These are phyloP conservation scores for Phycomyces nitens DNA, from an alignment of 192 early-diverging fungal species.

Conservation along the genomic window DNA sequence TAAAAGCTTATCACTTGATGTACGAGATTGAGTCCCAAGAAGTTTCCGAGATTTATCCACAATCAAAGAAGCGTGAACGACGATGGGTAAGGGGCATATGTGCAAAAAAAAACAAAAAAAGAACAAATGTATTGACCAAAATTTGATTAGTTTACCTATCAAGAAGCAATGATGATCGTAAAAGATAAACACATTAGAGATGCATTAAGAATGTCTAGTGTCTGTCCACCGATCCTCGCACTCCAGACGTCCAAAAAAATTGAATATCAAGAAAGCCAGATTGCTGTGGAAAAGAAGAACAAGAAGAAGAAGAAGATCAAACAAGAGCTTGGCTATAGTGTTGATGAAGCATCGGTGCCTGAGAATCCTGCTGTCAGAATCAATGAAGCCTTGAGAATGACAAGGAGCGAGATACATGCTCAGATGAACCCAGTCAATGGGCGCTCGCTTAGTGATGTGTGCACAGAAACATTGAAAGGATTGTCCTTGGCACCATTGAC, in stretches of 20 bases:
- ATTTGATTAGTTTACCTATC: slow-evolving; percentile 5
- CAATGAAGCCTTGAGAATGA: too few relatives aligned
- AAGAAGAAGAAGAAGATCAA: not conserved
- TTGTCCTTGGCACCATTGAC: too few relatives aligned
- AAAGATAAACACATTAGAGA: not conserved
- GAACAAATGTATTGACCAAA: too few relatives aligned
- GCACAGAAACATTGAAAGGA: too few relatives aligned
- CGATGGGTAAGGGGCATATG: slow-evolving; percentile 18
- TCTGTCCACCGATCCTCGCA: not conserved
- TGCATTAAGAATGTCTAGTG: slow-evolving; percentile 8
- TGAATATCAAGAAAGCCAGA: not conserved
- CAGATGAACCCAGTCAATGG: too few relatives aligned
- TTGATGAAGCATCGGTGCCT: too few relatives aligned
- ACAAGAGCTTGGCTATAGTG: too few relatives aligned
- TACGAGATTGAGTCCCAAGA: slow-evolving; percentile 3
- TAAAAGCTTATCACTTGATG: not conserved
- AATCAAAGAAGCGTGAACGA: slow-evolving; percentile 2
- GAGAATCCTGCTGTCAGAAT: too few relatives aligned
- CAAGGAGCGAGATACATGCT: too few relatives aligned
- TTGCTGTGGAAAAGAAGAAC: not conserved
- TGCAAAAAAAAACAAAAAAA: too few relatives aligned
- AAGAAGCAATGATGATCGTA: not conserved
- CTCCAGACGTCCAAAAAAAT: too few relatives aligned
- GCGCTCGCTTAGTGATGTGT: too few relatives aligned
- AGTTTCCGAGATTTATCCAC: not conserved